Conservation (phyloP, 805 yeast species). For the Wickerhamiella allomyrinae region DNA sequence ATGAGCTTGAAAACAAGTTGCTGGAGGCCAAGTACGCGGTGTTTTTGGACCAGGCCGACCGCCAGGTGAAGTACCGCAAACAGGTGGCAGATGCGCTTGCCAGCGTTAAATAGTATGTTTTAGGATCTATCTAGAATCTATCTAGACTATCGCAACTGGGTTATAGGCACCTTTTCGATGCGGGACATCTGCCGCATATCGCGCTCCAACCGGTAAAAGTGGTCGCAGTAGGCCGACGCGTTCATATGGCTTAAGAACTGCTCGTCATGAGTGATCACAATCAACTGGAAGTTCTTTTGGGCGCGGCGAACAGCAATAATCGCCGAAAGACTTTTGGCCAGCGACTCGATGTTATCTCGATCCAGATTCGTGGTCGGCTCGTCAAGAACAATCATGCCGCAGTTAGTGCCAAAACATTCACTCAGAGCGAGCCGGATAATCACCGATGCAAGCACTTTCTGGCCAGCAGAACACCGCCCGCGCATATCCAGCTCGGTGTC, state of each 20-base stretch:
- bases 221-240: constrained; percentile 74
- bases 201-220: constrained; percentile 67
- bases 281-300: constrained; percentile 83
- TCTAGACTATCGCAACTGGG: constrained; percentile 3
- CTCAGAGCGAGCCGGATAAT: constrained; percentile 83
- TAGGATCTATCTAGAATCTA: neutral
- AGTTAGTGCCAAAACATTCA: constrained; percentile 86
- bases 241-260: constrained; percentile 73
- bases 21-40: constrained; percentile 70
- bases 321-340: constrained; percentile 63
- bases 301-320: constrained; percentile 61
- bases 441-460: constrained; percentile 83
- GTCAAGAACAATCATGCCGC: constrained; percentile 92
- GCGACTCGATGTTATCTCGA: constrained; percentile 70
- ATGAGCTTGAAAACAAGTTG: constrained; percentile 53
- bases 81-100: constrained; percentile 31
- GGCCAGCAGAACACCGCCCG: constrained; percentile 97
- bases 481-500: constrained; percentile 93
- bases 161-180: constrained; percentile 38
- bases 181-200: constrained; percentile 70
- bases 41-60: constrained; percentile 73
- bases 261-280: constrained; percentile 94
- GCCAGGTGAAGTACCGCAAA: constrained; percentile 64
- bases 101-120: neutral
- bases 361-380: constrained; percentile 97